A percentile compares a stretch with the other conserved stretches of the same genome.
These are phyloP conservation scores for Jackrogersella minutella DNA, from an alignment of 495 filamentous ascomycete species.

Conservation along the genomic window DNA sequence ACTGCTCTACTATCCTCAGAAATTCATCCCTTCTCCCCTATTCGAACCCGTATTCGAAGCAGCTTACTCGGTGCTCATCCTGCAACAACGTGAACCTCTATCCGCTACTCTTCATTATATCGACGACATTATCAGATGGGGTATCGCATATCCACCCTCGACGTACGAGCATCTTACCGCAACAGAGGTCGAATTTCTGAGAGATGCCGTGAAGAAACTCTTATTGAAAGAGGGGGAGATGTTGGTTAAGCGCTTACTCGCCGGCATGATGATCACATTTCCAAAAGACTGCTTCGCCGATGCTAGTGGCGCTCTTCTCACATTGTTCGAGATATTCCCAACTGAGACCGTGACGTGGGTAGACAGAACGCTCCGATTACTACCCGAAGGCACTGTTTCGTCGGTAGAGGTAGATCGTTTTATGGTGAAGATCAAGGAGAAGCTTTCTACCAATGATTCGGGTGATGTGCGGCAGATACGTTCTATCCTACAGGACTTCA, in stretches of 20 bases:
- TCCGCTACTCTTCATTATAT: slow-evolving; percentile 92
- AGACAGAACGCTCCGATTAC: slow-evolving; percentile 78
- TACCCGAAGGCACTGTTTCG: slow-evolving; percentile 82
- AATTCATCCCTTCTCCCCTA: slow-evolving; percentile 77
- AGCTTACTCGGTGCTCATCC: slow-evolving; percentile 79
- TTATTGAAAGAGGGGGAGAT: slow-evolving; percentile 75
- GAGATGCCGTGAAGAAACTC: slow-evolving; percentile 73
- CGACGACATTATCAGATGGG: slow-evolving; percentile 91
- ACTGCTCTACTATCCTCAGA: slow-evolving; percentile 87
- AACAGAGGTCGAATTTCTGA: slow-evolving; percentile 62
- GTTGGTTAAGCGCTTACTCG: slow-evolving; percentile 83
- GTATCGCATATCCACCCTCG: slow-evolving; percentile 71
- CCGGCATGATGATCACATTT: slow-evolving; percentile 99
- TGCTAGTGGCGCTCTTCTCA: slow-evolving; percentile 88
- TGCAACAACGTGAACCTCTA: slow-evolving; percentile 90
- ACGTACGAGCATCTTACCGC: slow-evolving; percentile 71
- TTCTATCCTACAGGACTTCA: slow-evolving; percentile 92
- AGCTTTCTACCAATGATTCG: slow-evolving; percentile 71
- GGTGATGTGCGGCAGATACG: slow-evolving; percentile 75
- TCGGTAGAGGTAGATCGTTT: slow-evolving; percentile 67
- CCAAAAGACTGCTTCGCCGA: slow-evolving; percentile 94
- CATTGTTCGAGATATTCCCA: slow-evolving; percentile 86
- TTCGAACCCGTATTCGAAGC: slow-evolving; percentile 86
- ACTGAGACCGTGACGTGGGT: slow-evolving; percentile 80
- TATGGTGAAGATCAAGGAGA: slow-evolving; percentile 69